Percentiles rank a stretch among this genome's conserved stretches.
These are phyloP conservation scores for Marsdenia floribunda DNA, from an alignment of 257 asterid species.

Conservation along the genomic window DNA sequence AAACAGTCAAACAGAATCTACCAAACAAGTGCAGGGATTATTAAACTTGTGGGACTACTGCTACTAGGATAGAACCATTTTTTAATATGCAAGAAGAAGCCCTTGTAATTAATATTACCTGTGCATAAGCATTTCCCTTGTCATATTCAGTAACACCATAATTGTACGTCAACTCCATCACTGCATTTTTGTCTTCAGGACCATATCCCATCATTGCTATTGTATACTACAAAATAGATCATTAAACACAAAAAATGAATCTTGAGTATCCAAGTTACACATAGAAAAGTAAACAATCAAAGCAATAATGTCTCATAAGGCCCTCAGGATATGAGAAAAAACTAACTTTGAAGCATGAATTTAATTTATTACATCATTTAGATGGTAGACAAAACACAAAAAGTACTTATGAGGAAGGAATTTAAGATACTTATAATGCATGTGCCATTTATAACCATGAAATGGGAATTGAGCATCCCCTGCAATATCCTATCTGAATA, in stretches of 20 bases:
- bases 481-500: neutral
- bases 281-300: neutral
- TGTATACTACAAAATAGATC: conserved; percentile 40
- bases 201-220: conserved; percentile 69
- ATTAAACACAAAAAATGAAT: neutral
- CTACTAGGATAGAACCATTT: too few species aligned
- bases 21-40: too few species aligned
- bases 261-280: neutral
- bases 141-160: conserved; percentile 58
- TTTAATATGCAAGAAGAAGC: too few species aligned
- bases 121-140: conserved; percentile 66
- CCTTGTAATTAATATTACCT: conserved; percentile 29
- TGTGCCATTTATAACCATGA: neutral
- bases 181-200: conserved; percentile 53
- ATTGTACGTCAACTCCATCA: conserved; percentile 60
- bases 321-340: neutral
- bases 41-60: too few species aligned
- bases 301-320: neutral
- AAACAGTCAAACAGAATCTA: too few species aligned
- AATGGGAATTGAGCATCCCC: neutral
- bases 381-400: neutral
- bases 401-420: neutral
- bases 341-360: neutral
- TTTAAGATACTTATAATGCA: neutral
- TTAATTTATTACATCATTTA: neutral